Percentiles rank a stretch among this genome's conserved stretches.
Evolutionary conservation across 257 asterid species (phyloP).

Genomic region (Osmanthus fragrans): DNA sequence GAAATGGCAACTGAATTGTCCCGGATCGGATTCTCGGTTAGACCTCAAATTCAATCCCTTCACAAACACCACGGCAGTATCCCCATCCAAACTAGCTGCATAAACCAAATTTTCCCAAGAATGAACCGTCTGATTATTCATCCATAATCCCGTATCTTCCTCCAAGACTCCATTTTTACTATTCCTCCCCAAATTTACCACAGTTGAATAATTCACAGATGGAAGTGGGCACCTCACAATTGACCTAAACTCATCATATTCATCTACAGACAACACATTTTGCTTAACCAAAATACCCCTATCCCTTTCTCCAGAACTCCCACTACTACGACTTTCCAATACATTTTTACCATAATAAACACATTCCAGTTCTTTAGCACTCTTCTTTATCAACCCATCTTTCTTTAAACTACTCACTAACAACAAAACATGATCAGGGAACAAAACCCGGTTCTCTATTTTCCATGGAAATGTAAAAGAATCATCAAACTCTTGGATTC

Average conservation of each 20-base stretch:
- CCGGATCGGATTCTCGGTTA: slow-evolving; percentile 60
- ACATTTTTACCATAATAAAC: slow-evolving; percentile 34
- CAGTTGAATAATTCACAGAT: slow-evolving; percentile 49
- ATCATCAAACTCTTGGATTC: slow-evolving; percentile 42
- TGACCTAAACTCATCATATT: slow-evolving; percentile 62
- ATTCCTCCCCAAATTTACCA: slow-evolving; percentile 38
- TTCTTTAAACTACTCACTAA: slow-evolving; percentile 36
- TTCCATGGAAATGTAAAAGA: slow-evolving; percentile 32
- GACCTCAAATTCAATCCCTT: slow-evolving; percentile 91
- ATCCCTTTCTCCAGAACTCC: slow-evolving; percentile 13
- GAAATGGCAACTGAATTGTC: slow-evolving; percentile 75
- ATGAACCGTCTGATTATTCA: slow-evolving; percentile 37
- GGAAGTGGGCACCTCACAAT: slow-evolving; percentile 80
- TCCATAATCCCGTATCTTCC: slow-evolving; percentile 18
- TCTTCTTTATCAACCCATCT: slow-evolving; percentile 29
- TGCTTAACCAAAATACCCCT: slow-evolving; percentile 28
- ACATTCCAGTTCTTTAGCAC: slow-evolving; percentile 51
- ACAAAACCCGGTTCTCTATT: slow-evolving; percentile 67
- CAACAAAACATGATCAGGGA: slow-evolving; percentile 79
- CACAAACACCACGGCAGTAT: slow-evolving; percentile 70
- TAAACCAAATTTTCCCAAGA: slow-evolving; percentile 76
- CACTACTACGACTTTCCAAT: slow-evolving; percentile 1
- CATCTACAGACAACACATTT: slow-evolving; percentile 62
- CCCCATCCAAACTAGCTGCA: slow-evolving; percentile 71
- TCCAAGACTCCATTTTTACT: slow-evolving; percentile 29